Percentiles rank a stretch among this genome's conserved stretches.
These are phyloP conservation scores for Debaryomyces coudertii DNA, from an alignment of 1,139 yeast species.

Conservation along the genomic window DNA sequence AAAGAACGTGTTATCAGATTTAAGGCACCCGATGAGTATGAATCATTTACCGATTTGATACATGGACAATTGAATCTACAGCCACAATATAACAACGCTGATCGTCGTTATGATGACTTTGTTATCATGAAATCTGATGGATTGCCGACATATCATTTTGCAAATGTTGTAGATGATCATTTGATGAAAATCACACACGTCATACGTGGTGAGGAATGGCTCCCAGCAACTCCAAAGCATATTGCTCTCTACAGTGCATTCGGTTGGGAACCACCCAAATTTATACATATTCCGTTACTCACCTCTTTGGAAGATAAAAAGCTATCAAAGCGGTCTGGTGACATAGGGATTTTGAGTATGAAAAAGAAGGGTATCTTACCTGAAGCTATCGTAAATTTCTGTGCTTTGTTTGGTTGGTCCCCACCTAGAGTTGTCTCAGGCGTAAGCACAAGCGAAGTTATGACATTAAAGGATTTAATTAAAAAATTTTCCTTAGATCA, in stretches of 20 bases:
- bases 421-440: slow-evolving; percentile 63
- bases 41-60: slow-evolving; percentile 66
- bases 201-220: slow-evolving; percentile 97
- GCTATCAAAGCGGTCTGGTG: slow-evolving; percentile 84
- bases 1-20: slow-evolving; percentile 55
- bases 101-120: slow-evolving; percentile 85
- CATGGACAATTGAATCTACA: slow-evolving; percentile 80
- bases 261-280: slow-evolving; percentile 83
- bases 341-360: slow-evolving; percentile 66
- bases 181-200: slow-evolving; percentile 92
- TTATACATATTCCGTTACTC: slow-evolving; percentile 85
- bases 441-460: slow-evolving; percentile 60
- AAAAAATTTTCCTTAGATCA: slow-evolving; percentile 58
- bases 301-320: slow-evolving; percentile 79
- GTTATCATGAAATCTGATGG: slow-evolving; percentile 89
- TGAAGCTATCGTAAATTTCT: slow-evolving; percentile 84
- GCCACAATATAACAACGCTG: slow-evolving; percentile 72
- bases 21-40: slow-evolving; percentile 71
- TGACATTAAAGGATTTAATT: slow-evolving; percentile 57
- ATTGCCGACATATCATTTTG: slow-evolving; percentile 94
- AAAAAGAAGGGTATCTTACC: slow-evolving; percentile 71
- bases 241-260: slow-evolving; percentile 83
- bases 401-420: slow-evolving; percentile 94
- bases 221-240: slow-evolving; percentile 94
- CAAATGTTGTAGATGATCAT: slow-evolving; percentile 94